Evolutionary conservation across 2,329 filamentous ascomycete species (phyloP).

Genomic region (Calonectria ilicicola): DNA sequence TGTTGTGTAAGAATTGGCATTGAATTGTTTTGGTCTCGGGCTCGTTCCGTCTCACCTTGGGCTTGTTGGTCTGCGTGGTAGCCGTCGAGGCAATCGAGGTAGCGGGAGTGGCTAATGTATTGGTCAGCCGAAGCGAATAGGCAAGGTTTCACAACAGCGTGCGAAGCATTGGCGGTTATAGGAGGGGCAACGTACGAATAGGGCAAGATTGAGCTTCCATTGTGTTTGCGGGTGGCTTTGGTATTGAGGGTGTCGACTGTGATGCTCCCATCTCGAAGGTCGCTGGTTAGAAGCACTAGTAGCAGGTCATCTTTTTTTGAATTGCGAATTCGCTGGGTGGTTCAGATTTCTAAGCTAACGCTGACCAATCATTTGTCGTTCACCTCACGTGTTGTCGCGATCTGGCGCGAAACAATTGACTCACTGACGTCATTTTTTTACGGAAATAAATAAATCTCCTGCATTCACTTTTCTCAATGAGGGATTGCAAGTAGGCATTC

Average conservation of each 20-base stretch:
- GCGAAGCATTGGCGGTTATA: not conserved
- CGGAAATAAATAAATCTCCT: no score
- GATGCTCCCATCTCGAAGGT: constrained; percentile 31
- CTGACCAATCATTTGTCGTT: constrained; percentile 44
- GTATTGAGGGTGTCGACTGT: constrained; percentile 28
- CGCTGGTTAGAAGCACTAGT: constrained; percentile 23
- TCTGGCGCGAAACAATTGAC: constrained; percentile 30
- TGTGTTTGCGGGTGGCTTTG: constrained; percentile 31
- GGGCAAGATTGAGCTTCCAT: constrained; percentile 49
- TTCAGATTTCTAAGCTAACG: constrained; percentile 46
- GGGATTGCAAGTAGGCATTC: not conserved
- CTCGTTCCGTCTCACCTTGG: constrained; percentile 52
- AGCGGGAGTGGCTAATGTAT: constrained; percentile 30
- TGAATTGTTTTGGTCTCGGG: constrained; percentile 42
- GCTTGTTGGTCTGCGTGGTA: constrained; percentile 52
- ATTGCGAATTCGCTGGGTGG: constrained; percentile 38
- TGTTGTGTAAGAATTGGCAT: constrained; percentile 16
- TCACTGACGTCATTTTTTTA: constrained; percentile 42
- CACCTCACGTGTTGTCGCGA: constrained; percentile 45
- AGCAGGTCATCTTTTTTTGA: constrained; percentile 33
- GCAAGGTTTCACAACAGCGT: not conserved
- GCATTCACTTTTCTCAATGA: not conserved
- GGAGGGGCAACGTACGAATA: constrained; percentile 39
- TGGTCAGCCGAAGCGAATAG: constrained; percentile 20
- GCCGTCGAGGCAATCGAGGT: constrained; percentile 45